Evolutionary conservation across 495 filamentous ascomycete species (phyloP).

Genomic region (Cercophora samala): DNA sequence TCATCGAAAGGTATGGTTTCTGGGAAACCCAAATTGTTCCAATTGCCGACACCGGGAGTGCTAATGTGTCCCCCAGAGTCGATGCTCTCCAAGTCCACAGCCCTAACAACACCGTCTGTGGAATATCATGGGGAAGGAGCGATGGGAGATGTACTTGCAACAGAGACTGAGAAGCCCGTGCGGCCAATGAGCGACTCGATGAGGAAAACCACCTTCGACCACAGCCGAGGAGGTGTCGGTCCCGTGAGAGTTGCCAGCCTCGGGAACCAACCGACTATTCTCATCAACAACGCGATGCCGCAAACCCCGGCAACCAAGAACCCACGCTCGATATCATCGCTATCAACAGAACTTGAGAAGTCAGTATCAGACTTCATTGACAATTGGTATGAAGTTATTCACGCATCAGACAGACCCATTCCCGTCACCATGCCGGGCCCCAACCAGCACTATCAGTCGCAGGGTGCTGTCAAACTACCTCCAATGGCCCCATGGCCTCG

Average conservation of each 20-base stretch:
- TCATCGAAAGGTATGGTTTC: conserved; percentile 22
- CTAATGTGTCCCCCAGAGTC: conserved; percentile 35
- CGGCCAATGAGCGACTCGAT: not conserved
- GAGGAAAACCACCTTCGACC: not conserved
- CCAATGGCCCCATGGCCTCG: not conserved
- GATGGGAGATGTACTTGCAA: not conserved
- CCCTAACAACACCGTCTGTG: conserved; percentile 32
- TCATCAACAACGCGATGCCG: not conserved
- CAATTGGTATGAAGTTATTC: conserved; percentile 5
- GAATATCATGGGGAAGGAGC: not conserved
- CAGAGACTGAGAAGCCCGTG: not conserved
- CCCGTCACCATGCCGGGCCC: conserved; percentile 4
- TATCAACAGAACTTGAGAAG: conserved; percentile 3
- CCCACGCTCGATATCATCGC: not conserved
- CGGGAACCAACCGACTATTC: not conserved
- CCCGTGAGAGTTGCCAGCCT: not conserved
- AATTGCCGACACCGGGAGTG: not conserved
- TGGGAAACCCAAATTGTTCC: not conserved
- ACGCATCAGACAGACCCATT: not conserved
- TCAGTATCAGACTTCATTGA: conserved; percentile 10
- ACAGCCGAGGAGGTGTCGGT: conserved; percentile 1
- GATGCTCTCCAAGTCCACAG: conserved; percentile 41
- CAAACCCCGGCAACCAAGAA: not conserved
- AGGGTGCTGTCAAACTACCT: not conserved
- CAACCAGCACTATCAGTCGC: conserved; percentile 1